phyloP scores from a whole-genome alignment of 129 eudicot species.

The Lonicera japonica region DNA sequence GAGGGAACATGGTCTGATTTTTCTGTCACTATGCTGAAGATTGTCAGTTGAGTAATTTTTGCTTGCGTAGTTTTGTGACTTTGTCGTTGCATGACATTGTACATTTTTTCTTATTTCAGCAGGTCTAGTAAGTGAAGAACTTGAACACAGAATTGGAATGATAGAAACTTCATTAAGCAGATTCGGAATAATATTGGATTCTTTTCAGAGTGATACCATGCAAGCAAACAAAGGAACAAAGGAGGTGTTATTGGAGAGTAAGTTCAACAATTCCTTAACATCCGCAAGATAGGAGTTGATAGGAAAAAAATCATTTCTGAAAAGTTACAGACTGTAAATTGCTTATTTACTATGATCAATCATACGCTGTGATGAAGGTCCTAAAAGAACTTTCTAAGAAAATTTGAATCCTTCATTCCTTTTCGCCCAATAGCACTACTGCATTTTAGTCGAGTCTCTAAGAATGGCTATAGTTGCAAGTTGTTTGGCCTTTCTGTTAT shows the following conservation, averaged over 20 bases:
- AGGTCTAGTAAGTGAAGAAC: conserved; percentile 79
- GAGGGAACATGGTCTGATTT: neutral
- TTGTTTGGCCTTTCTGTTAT: neutral
- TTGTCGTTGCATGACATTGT: conserved; percentile 4
- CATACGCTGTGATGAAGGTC: neutral
- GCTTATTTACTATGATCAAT: conserved; percentile 2
- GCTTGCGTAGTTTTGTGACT: conserved; percentile 4
- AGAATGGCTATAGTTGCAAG: neutral
- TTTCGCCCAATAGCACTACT: neutral
- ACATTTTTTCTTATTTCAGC: conserved; percentile 22
- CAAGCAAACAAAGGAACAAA: conserved; percentile 81
- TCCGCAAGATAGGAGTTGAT: conserved; percentile 2
- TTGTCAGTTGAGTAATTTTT: neutral
- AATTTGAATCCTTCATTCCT: neutral
- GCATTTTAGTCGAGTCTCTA: neutral
- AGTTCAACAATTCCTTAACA: conserved; percentile 28
- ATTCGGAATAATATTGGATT: conserved; percentile 75
- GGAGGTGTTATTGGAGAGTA: conserved; percentile 67
- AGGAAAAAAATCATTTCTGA: neutral
- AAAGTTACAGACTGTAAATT: neutral
- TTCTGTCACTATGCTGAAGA: neutral
- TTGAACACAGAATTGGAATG: conserved; percentile 69
- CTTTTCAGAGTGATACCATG: conserved; percentile 87
- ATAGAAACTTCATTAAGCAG: conserved; percentile 76
- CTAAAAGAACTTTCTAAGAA: neutral